Evolutionary conservation across 2,329 filamentous ascomycete species (phyloP), one percentile per base, ranked within the genome.

Genomic region (Fusarium sp.): DNA sequence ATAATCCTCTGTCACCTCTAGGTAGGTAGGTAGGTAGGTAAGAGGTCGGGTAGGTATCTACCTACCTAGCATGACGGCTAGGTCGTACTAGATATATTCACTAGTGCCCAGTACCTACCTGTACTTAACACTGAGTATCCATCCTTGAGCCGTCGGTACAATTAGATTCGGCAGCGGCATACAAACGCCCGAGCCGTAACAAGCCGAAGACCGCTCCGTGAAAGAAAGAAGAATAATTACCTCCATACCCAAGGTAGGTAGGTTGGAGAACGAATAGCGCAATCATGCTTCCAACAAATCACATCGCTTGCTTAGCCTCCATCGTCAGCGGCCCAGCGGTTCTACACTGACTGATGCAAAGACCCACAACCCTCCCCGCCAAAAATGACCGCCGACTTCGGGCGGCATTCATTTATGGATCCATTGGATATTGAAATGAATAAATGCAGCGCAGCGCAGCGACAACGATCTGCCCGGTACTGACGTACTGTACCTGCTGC

Each of bases 301-400:
- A 70, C n/a, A 61, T 47, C 18, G 10, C 32, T 24, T 44, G 20
- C 16, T 62, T 48, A 20, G 43, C 40, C 32, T 60, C 47, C 41
- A 54, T 38, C 27, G 29, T 24, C 51, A 65, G 52, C 60, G 60
- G 60, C 15, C 61, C 27, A 65, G 66, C 55, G 57, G 58, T 45
- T 57, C 65, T 65, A 59, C 48, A 38, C 18, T n/a, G 27, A 43
- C 38, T 70, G 58, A 70, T 48, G 71, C 58, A 65, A 70, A 34
- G 67, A 56, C 51, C 51, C 54, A 51, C 52, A 60, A 49, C 43
- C 45, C 48, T 62, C 66, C 71, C 66, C 65, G 65, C 59, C 58
- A 71, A 62, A 65, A 69, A 69, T 40, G 56, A 27, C 57, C 70
- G 73, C 73, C 73, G 73, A 75, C 58, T 62, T 75, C 73, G 73